A percentile compares a stretch with the other conserved stretches of the same genome.
phyloP scores from a whole-genome alignment of 169 alveolate genomes.

The Plasmodium sp. region DNA sequence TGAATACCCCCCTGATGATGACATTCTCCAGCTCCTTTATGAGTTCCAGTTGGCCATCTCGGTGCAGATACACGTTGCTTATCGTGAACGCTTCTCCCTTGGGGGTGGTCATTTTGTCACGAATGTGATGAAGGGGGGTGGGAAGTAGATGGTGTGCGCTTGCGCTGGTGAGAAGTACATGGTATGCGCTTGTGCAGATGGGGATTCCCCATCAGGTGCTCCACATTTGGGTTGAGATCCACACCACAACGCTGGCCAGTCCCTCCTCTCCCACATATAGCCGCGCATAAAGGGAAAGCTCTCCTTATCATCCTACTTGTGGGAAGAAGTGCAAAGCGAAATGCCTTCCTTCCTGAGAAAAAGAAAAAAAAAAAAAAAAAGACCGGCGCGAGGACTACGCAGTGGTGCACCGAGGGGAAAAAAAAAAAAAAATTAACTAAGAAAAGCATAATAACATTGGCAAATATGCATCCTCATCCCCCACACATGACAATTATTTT shows the following conservation, averaged over 20 bases:
- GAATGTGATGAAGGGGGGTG: not conserved
- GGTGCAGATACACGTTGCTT: conserved; percentile 58
- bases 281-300: not conserved
- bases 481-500: not conserved
- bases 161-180: not conserved
- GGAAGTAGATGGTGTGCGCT: not conserved
- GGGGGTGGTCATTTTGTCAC: not conserved
- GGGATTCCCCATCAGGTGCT: not conserved
- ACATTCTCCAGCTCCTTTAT: conserved; percentile 55
- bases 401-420: not conserved
- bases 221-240: not conserved
- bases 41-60: conserved; percentile 20
- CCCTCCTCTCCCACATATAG: not conserved
- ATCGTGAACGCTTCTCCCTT: not conserved
- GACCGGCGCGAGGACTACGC: not conserved
- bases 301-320: not conserved
- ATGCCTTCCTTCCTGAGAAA: not conserved
- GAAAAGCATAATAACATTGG: not conserved
- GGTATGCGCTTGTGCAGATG: not conserved
- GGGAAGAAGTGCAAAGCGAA: not conserved
- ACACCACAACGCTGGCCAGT: not conserved
- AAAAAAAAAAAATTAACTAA: not conserved
- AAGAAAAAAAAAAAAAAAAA: not conserved
- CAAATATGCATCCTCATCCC: not conserved
- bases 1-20: conserved; percentile 13